Conservation (phyloP, 2,329 filamentous ascomycete genomes). For the Dendrostoma leiphaemia region DNA sequence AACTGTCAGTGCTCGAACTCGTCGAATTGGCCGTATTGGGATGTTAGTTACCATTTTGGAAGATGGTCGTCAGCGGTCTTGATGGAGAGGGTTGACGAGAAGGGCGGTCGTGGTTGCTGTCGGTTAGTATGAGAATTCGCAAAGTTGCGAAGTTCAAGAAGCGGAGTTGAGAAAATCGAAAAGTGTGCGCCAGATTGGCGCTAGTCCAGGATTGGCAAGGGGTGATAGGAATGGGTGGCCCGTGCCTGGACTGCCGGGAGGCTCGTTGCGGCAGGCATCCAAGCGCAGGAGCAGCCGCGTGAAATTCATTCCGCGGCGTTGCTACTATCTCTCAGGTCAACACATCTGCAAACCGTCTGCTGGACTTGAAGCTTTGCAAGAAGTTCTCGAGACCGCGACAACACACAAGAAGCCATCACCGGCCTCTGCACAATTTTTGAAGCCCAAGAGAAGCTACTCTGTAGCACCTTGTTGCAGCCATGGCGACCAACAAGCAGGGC, state of each 20-base stretch:
- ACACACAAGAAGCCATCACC: slow-evolving; percentile 31
- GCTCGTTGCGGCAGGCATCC: slow-evolving; percentile 8
- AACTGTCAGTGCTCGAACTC: slow-evolving; percentile 25
- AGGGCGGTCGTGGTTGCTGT: slow-evolving; percentile 14
- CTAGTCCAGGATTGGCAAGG: slow-evolving; percentile 20
- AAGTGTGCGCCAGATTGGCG: slow-evolving; percentile 20
- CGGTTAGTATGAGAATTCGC: slow-evolving; percentile 2
- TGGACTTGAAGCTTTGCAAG: slow-evolving; percentile 41
- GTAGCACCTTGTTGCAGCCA: slow-evolving; percentile 47
- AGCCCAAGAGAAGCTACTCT: slow-evolving; percentile 37
- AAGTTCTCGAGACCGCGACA: slow-evolving; percentile 34
- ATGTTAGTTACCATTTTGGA: slow-evolving; percentile 36
- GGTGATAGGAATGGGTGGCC: slow-evolving; percentile 21
- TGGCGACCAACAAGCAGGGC: slow-evolving; percentile 86
- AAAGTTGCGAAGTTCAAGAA: slow-evolving; percentile 6
- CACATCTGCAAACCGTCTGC: slow-evolving; percentile 29
- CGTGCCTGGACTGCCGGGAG: slow-evolving; percentile 10
- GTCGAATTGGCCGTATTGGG: not conserved
- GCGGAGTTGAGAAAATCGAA: slow-evolving; percentile 8
- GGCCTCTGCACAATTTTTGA: slow-evolving; percentile 47
- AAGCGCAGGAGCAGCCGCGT: slow-evolving; percentile 14
- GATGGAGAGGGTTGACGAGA: slow-evolving; percentile 15
- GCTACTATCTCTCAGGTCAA: not conserved
- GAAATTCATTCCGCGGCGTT: slow-evolving; percentile 20
- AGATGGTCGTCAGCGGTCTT: slow-evolving; percentile 19